Percentiles rank a stretch among this genome's conserved stretches.
phyloP scores from a whole-genome alignment of 495 filamentous ascomycete genomes.

The Gamarada debralockiae region DNA sequence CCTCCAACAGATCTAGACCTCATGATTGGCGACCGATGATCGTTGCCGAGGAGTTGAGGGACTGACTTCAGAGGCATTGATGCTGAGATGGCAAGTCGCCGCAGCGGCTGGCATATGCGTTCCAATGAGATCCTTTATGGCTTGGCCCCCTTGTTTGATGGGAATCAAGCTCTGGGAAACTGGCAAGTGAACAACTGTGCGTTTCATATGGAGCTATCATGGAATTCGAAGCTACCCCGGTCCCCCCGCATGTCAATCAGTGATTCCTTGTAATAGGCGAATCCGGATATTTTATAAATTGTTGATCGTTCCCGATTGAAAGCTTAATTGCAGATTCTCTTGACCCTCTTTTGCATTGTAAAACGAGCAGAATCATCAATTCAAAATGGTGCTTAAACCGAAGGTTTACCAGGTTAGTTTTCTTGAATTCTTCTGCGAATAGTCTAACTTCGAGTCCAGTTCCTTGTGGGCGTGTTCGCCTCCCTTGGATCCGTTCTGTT shows the following conservation, averaged over 20 bases:
- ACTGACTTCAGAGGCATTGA: not conserved
- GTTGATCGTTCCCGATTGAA: not conserved
- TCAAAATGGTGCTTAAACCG: conserved; percentile 5
- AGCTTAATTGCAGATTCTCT: not conserved
- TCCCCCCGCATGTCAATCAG: conserved; percentile 1
- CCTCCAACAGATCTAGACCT: not conserved
- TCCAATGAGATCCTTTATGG: not conserved
- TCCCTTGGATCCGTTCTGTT: conserved; percentile 58
- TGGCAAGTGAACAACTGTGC: not conserved
- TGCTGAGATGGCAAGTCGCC: not conserved
- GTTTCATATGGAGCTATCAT: not conserved
- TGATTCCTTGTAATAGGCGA: not conserved
- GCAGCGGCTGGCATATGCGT: not conserved
- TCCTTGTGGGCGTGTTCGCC: conserved; percentile 60
- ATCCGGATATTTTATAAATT: not conserved
- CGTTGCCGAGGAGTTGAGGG: too few species aligned
- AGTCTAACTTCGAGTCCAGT: conserved; percentile 30
- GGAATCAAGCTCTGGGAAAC: not conserved
- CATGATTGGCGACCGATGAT: too few species aligned
- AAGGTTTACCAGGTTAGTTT: conserved; percentile 13
- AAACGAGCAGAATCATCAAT: too few species aligned
- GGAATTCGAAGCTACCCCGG: not conserved
- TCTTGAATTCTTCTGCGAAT: not conserved
- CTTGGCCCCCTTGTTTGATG: not conserved
- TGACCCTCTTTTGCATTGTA: too few species aligned